Conservation (phyloP, 2,329 filamentous ascomycete species). For the Nothopassalora personata region DNA sequence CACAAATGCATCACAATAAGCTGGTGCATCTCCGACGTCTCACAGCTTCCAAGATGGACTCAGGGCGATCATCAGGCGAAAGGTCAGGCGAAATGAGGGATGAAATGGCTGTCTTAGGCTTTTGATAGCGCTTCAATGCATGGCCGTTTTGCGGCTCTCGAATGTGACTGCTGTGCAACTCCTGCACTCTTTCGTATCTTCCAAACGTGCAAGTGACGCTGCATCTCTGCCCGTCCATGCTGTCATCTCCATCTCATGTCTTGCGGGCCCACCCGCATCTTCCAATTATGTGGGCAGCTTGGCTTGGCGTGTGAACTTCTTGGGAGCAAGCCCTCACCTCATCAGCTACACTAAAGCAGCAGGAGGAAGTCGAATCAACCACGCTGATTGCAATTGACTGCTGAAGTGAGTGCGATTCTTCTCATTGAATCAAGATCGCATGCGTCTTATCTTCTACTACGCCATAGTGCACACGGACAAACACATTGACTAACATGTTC, state of each 20-base stretch:
- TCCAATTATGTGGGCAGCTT: too few species aligned
- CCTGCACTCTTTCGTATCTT: background rate
- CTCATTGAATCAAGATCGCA: background rate
- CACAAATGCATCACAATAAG: constrained; percentile 16
- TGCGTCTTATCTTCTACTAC: background rate
- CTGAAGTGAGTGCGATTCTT: background rate
- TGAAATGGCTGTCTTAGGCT: constrained; percentile 21
- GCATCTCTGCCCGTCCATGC: background rate
- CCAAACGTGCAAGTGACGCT: background rate
- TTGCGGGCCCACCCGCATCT: background rate
- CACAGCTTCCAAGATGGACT: constrained; percentile 11
- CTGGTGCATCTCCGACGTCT: constrained; percentile 11
- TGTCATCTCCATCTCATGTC: background rate
- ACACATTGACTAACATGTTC: background rate
- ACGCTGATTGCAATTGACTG: background rate
- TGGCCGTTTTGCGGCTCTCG: constrained; percentile 11
- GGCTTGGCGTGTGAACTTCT: too few species aligned
- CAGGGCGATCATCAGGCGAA: constrained; percentile 9
- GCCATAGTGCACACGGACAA: background rate
- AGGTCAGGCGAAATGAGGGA: constrained; percentile 22
- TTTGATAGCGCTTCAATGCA: constrained; percentile 25
- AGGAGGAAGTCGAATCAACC: constrained; percentile 12
- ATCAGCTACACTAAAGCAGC: background rate
- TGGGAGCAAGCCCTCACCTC: background rate
- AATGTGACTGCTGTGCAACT: background rate